Evolutionary conservation across 805 yeast genomes (phyloP).

Genomic region (Candida ulmi): DNA sequence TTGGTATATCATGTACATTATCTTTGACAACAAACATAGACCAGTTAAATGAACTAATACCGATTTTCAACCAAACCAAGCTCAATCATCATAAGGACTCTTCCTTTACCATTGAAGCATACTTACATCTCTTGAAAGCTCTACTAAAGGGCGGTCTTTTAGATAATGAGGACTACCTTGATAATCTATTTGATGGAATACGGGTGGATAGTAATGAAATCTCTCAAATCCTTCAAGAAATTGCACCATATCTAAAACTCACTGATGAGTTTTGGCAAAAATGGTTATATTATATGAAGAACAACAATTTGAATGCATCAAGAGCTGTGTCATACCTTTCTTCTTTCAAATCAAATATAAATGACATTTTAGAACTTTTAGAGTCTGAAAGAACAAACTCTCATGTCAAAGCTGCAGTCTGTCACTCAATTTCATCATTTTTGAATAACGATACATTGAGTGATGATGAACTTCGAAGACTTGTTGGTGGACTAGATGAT

Average conservation of each 20-base stretch:
- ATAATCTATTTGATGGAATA: constrained; percentile 18
- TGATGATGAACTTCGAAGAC: background rate
- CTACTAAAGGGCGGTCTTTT: constrained; percentile 3
- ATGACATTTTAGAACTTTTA: constrained; percentile 10
- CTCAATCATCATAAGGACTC: constrained; percentile 20
- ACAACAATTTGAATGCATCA: constrained; percentile 34
- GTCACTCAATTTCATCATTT: constrained; percentile 14
- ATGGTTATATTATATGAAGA: constrained; percentile 33
- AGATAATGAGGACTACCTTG: constrained; percentile 3
- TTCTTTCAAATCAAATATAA: constrained; percentile 3
- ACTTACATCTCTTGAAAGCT: constrained; percentile 18
- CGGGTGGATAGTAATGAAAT: constrained; percentile 14
- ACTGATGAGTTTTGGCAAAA: constrained; percentile 13
- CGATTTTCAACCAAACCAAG: constrained; percentile 7
- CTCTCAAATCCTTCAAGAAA: background rate
- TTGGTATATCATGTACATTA: constrained; percentile 16
- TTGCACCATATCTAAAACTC: constrained; percentile 12
- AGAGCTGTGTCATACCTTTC: constrained; percentile 27
- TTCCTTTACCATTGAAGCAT: constrained; percentile 17
- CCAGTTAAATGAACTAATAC: constrained; percentile 1
- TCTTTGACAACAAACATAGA: constrained; percentile 5
- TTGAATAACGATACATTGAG: constrained; percentile 4
- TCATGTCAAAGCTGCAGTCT: constrained; percentile 9
- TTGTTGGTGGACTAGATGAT: constrained; percentile 53
- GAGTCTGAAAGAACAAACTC: constrained; percentile 21